Evolutionary conservation across 352 stramenopile species (phyloP).

Genomic region (Peronospora belbahrii): DNA sequence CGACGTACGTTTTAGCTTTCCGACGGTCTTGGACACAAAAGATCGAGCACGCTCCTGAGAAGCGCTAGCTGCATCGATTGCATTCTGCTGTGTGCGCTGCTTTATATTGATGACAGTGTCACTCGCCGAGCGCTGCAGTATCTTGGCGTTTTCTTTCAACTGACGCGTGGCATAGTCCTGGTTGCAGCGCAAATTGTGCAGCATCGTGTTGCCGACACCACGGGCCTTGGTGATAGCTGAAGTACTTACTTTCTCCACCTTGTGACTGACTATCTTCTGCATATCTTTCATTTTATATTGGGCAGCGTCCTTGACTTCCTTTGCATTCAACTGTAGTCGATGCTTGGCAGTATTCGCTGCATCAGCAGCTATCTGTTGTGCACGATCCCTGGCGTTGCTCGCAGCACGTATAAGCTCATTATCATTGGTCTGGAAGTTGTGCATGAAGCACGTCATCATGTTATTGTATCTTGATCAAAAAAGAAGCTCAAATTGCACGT

Average conservation of each 20-base stretch:
- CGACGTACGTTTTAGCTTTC: constrained; percentile 48
- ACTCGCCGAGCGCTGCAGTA: constrained; percentile 30
- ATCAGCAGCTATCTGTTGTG: constrained; percentile 1
- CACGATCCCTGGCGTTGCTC: constrained; percentile 4
- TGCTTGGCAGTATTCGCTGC: constrained; percentile 12
- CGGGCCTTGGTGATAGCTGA: constrained; percentile 22
- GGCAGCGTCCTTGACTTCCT: constrained; percentile 8
- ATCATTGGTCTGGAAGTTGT: constrained; percentile 11
- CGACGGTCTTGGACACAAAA: constrained; percentile 30
- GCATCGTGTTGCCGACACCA: constrained; percentile 21
- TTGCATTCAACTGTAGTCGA: constrained; percentile 5
- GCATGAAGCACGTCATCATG: too few species aligned
- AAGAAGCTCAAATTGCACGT: not conserved
- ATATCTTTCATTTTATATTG: constrained; percentile 8
- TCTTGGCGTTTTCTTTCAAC: constrained; percentile 31
- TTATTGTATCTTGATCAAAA: too few species aligned
- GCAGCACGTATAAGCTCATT: constrained; percentile 12
- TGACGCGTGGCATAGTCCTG: constrained; percentile 31
- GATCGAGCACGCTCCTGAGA: constrained; percentile 33
- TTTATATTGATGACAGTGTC: constrained; percentile 27
- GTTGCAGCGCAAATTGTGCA: constrained; percentile 46
- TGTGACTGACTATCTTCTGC: constrained; percentile 9
- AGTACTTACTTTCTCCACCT: constrained; percentile 18
- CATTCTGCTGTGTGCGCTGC: constrained; percentile 21
- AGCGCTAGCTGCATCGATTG: constrained; percentile 13